Evolutionary conservation across 148 eudicot species (phyloP).

Genomic region (Cornus kousa): DNA sequence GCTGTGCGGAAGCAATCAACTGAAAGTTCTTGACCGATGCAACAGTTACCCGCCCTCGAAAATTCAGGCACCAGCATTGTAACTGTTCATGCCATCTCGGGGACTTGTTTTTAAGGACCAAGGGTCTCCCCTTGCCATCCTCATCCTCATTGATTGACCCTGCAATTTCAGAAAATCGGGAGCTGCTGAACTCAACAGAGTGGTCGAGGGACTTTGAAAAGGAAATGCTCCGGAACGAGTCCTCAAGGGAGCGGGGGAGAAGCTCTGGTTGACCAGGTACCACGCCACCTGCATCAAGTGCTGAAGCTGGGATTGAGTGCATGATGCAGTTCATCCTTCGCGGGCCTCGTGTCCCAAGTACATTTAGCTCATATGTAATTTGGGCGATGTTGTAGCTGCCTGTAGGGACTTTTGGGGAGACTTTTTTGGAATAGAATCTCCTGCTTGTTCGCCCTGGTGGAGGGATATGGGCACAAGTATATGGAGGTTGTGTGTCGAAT

Average conservation of each 20-base stretch:
- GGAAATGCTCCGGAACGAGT: slow-evolving; percentile 56
- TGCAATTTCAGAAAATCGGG: slow-evolving; percentile 43
- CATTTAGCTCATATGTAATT: slow-evolving; percentile 51
- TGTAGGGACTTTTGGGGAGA: slow-evolving; percentile 57
- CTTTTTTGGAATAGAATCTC: slow-evolving; percentile 52
- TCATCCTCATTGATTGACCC: slow-evolving; percentile 5
- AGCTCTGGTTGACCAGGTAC: slow-evolving; percentile 56
- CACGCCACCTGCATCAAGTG: slow-evolving; percentile 41
- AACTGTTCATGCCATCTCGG: slow-evolving; percentile 55
- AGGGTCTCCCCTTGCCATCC: slow-evolving; percentile 9
- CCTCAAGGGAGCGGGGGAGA: slow-evolving; percentile 47
- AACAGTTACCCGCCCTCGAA: slow-evolving; percentile 46
- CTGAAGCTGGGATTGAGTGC: slow-evolving; percentile 54
- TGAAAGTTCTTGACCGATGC: slow-evolving; percentile 55
- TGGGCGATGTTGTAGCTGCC: slow-evolving; percentile 57
- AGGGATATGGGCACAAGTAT: slow-evolving; percentile 31
- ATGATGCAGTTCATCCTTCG: slow-evolving; percentile 54
- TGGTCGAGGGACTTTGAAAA: slow-evolving; percentile 43
- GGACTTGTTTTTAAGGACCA: slow-evolving; percentile 44
- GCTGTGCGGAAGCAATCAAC: slow-evolving; percentile 34
- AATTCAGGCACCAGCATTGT: slow-evolving; percentile 54
- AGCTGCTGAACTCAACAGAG: slow-evolving; percentile 31
- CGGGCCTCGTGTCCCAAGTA: slow-evolving; percentile 63
- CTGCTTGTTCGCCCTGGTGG: slow-evolving; percentile 47
- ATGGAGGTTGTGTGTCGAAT: slow-evolving; percentile 59